A percentile compares a stretch with the other conserved stretches of the same genome.
Conservation (phyloP, 2,329 filamentous ascomycete genomes). For the Sarocladium kiliense region DNA sequence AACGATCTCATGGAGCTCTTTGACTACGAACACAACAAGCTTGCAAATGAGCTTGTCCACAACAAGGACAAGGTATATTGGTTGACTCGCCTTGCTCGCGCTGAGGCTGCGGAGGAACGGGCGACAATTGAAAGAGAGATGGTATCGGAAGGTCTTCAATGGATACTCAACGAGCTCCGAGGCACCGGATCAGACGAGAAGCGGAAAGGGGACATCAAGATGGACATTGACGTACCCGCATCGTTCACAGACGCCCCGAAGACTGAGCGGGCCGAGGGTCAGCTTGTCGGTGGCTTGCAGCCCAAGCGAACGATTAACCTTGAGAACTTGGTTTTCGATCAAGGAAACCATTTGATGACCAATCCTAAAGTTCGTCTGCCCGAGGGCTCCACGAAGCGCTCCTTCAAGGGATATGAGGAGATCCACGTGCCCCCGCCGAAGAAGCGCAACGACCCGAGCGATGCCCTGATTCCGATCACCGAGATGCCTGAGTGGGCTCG, state of each 20-base stretch:
- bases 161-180: constrained; percentile 82
- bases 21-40: constrained; percentile 91
- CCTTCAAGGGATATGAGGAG: constrained; percentile 97
- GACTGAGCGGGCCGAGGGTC: constrained; percentile 57
- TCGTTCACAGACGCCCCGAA: constrained; percentile 45
- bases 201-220: constrained; percentile 80
- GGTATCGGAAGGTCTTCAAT: constrained; percentile 77
- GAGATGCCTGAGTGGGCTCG: constrained; percentile 92
- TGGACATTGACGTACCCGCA: constrained; percentile 79
- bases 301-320: constrained; percentile 86
- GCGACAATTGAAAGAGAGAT: constrained; percentile 83
- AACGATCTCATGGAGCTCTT: constrained; percentile 99
- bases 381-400: constrained; percentile 89
- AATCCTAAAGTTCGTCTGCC: constrained; percentile 92
- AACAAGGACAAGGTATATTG: constrained; percentile 95
- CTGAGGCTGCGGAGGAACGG: constrained; percentile 73
- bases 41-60: constrained; percentile 84
- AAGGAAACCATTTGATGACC: constrained; percentile 99
- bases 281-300: constrained; percentile 75
- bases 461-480: constrained; percentile 75
- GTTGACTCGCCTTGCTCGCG: constrained; percentile 82
- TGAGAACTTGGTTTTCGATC: constrained; percentile 93
- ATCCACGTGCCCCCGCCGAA: constrained; percentile 95
- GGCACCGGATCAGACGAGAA: constrained; percentile 59
- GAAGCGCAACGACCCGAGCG: constrained; percentile 73